Evolutionary conservation across 768 basidiomycete species (phyloP), one percentile per base, ranked within the genome.

Genomic region (Phylloporus scabripes): DNA sequence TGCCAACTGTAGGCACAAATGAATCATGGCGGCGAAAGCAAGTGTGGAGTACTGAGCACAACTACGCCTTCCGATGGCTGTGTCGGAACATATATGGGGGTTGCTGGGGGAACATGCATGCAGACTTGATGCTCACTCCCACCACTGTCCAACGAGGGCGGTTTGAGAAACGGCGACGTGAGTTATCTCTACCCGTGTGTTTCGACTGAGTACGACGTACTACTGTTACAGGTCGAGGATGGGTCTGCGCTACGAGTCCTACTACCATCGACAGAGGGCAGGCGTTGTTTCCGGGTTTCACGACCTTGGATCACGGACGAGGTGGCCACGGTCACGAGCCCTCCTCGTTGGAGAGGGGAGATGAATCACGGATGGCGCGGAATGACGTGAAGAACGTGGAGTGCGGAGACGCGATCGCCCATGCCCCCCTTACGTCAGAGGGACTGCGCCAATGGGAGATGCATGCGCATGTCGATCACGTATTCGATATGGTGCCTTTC

Each of bases 401-500:
- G 59, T 21, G 65, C 60, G 53, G 67, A 71, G 59, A 52, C 66
- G 28, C 64, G 59, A 50, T 61, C 54, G 55, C 57, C 50, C 46
- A 63, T 56, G 51, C 51, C 31, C 69, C 52, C 49, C 63, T 60
- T 52, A 68, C 61, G 11, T 58, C 52, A 54, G 64, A 62, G 29
- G 60, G 60, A 7, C 57, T 67, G 6, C 58, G 58, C 2, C 53
- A 59, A 34, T 61, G 59, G 62, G 63, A 59, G 23, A 62, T 63
- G 60, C 57, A 65, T 23, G 54, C 56, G 5, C 70, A 67, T 42
- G 70, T 78, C n/a, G 77, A 79, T 51, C 68, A 74, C 10, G 70
- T 78, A 20, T 63, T 65, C 32, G 77, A 79, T 57, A 55, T 78
- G 54, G 72, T 82, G 29, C 74, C 74, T 3, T 81, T 79, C 60